Evolutionary conservation across 805 yeast genomes (phyloP), one percentile per base, ranked within the genome.

Genomic region (Tetrapisispora namnaoensis): DNA sequence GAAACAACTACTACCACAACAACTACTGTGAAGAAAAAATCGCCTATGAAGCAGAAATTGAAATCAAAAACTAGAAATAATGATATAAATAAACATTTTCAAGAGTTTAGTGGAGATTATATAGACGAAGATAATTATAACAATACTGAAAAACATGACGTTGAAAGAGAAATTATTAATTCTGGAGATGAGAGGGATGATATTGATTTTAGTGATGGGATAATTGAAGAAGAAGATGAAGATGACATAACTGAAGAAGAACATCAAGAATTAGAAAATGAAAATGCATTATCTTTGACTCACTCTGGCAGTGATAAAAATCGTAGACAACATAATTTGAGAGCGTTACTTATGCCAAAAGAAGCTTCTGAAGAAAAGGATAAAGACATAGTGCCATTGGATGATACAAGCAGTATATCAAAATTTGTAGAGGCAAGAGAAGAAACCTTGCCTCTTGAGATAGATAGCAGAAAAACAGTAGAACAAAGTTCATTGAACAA

Each of bases 1-100:
- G 75, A 73, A 52, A 76, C 76, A 7, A 75, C 77, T 1, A 69
- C 73, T 1, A 69, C 73, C 44, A 59, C 73, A 56, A 48, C 62
- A 55, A 39, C 38, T 4, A 46, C 48, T 1, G 27, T 51, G 49
- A 59, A 47, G 50, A 53, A 37, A 50, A 56, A 50, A 46, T 51
- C 50, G 38, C 51, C 39, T 28, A 16, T 37, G 21, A 32, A 44
- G 30, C 18, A 35, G 20, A 42, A 30, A 11, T 22, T 24, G 18
- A 42, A 28, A 42, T 20, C 28, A 30, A 42, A 28, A 24, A 44
- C 16, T n/a, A 37, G 38, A 13, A 24, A 37, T 51, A 43, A 27
- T 53, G 66, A 56, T 13, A 51, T 61, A 18, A 53, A 66, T 28
- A 49, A 52, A 13, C 66, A 63, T 47, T 66, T 66, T 40, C 59